Percentiles rank a stretch among this genome's conserved stretches.
Evolutionary conservation across 495 filamentous ascomycete genomes (phyloP).

Genomic region (Penicillium herquei): DNA sequence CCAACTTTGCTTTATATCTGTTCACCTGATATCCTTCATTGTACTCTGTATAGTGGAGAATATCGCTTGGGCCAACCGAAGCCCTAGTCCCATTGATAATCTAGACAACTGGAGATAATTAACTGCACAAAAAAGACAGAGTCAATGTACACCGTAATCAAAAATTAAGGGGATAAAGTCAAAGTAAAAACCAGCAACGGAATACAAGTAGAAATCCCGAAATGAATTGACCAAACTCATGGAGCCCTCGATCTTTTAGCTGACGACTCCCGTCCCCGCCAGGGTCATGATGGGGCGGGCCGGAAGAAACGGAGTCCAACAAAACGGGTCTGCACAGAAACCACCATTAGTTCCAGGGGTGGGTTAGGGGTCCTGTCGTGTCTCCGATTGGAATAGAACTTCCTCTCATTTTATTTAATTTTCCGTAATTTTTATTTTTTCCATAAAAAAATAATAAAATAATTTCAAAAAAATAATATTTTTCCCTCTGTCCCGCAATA

Average conservation of each 20-base stretch:
- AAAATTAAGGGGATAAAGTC: not conserved
- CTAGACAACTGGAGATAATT: slow-evolving; percentile 1
- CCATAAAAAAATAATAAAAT: not conserved
- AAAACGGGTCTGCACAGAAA: slow-evolving; percentile 31
- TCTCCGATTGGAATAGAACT: slow-evolving; percentile 4
- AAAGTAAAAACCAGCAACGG: not conserved
- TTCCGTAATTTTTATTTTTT: not conserved
- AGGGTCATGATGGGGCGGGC: slow-evolving; percentile 15
- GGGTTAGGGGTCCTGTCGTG: slow-evolving; percentile 22
- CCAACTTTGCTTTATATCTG: not conserved
- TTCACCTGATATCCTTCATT: slow-evolving; percentile 22
- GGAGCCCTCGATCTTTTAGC: slow-evolving; percentile 10
- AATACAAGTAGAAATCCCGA: not conserved
- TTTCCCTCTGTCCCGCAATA: too few species aligned
- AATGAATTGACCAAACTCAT: not conserved
- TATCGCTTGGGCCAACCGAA: slow-evolving; percentile 28
- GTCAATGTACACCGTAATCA: not conserved
- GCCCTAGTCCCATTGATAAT: slow-evolving; percentile 25
- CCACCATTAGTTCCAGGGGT: slow-evolving; percentile 19
- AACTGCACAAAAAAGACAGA: not conserved
- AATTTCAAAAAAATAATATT: too few species aligned
- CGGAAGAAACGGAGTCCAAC: slow-evolving; percentile 28
- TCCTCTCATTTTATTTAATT: slow-evolving; percentile 6
- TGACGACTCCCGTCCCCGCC: slow-evolving; percentile 21
- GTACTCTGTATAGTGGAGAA: slow-evolving; percentile 5